phyloP scores from a whole-genome alignment of 768 basidiomycete species.

The Calvatia gigantea region DNA sequence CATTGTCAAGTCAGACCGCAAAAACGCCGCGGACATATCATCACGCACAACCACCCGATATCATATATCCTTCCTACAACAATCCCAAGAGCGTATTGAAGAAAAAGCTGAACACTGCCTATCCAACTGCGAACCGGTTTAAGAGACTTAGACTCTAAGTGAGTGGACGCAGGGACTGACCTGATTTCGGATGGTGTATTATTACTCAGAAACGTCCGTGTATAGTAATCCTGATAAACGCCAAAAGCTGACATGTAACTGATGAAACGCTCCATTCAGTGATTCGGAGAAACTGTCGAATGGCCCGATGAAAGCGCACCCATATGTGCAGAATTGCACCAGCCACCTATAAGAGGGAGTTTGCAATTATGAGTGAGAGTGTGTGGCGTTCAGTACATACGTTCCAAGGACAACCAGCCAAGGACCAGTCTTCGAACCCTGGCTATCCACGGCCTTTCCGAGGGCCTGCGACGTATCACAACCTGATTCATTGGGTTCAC shows the following conservation, averaged over 20 bases:
- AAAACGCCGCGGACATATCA: constrained; percentile 5
- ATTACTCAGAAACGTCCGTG: constrained; percentile 32
- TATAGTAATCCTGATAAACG: constrained; percentile 47
- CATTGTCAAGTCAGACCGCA: constrained; percentile 12
- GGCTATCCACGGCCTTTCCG: background rate
- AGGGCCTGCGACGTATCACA: background rate
- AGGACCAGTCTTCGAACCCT: constrained; percentile 6
- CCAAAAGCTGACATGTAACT: constrained; percentile 45
- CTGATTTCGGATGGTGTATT: constrained; percentile 43
- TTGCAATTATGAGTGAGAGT: background rate
- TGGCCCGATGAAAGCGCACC: constrained; percentile 22
- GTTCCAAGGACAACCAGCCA: constrained; percentile 43
- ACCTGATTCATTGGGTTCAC: background rate
- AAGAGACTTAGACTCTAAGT: background rate
- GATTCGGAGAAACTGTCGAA: background rate
- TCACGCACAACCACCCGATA: constrained; percentile 42
- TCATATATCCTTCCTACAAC: constrained; percentile 42
- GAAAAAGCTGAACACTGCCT: constrained; percentile 44
- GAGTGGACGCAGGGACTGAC: constrained; percentile 19
- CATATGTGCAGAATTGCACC: constrained; percentile 44
- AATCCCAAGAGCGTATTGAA: constrained; percentile 38
- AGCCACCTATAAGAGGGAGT: constrained; percentile 29
- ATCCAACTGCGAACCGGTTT: constrained; percentile 36
- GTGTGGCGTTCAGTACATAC: constrained; percentile 26
- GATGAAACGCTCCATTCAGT: constrained; percentile 3